These are phyloP conservation scores for Aspergillus saccharolyticus DNA, from an alignment of 495 filamentous ascomycete species.

Conservation along the genomic window DNA sequence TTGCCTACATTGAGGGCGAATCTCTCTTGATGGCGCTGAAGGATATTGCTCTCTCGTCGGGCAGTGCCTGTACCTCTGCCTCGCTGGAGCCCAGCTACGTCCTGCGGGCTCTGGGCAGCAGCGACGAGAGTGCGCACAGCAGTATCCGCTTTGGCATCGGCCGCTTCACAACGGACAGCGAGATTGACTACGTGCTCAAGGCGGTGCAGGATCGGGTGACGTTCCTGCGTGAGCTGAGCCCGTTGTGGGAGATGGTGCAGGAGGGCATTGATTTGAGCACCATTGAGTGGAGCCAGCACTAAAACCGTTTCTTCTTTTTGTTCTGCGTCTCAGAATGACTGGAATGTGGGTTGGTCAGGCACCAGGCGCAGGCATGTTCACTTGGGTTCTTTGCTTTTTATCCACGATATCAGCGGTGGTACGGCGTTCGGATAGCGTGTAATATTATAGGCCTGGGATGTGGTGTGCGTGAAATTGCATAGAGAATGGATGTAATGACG, in stretches of 20 bases:
- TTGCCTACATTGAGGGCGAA: slow-evolving; percentile 96
- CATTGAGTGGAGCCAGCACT: slow-evolving; percentile 98
- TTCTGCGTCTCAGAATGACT: slow-evolving; percentile 9
- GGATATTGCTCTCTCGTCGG: slow-evolving; percentile 94
- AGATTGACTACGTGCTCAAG: slow-evolving; percentile 97
- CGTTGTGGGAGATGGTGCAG: slow-evolving; percentile 96
- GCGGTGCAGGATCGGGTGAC: slow-evolving; percentile 84
- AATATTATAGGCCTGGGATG: slow-evolving; percentile 14
- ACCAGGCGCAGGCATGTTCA: slow-evolving; percentile 10
- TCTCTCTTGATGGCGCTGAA: slow-evolving; percentile 97
- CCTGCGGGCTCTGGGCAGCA: slow-evolving; percentile 85
- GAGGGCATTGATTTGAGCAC: slow-evolving; percentile 93
- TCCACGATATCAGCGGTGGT: slow-evolving; percentile 19
- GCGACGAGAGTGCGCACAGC: slow-evolving; percentile 94
- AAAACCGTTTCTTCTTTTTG: slow-evolving; percentile 14
- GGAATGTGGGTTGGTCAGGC: slow-evolving; percentile 1
- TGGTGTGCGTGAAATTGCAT: slow-evolving; percentile 10
- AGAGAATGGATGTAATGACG: slow-evolving; percentile 13
- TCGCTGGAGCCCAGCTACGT: slow-evolving; percentile 97
- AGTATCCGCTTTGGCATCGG: slow-evolving; percentile 98
- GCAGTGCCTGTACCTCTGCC: slow-evolving; percentile 94
- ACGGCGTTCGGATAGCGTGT: slow-evolving; percentile 28
- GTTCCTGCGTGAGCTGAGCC: slow-evolving; percentile 92
- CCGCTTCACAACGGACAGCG: slow-evolving; percentile 87
- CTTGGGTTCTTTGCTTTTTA: slow-evolving; percentile 7